These are phyloP conservation scores for Apiosordaria backusii DNA, from an alignment of 495 filamentous ascomycete species.

Conservation along the genomic window DNA sequence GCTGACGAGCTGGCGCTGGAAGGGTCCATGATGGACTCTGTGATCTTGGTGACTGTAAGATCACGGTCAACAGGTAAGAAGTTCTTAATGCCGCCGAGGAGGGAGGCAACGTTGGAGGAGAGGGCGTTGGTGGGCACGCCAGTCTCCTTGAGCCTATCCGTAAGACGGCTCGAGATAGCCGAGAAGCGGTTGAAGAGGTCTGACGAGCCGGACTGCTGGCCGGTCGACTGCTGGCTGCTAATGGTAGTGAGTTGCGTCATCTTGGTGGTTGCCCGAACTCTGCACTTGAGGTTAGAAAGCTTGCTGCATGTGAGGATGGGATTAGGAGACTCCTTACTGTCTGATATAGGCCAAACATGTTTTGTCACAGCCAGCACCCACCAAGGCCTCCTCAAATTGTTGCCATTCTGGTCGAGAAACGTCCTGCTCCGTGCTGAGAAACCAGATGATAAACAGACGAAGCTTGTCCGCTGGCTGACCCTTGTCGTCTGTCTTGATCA, in stretches of 20 bases:
- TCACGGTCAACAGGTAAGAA: constrained; percentile 95
- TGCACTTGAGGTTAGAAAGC: constrained; percentile 39
- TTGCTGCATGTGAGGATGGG: not conserved
- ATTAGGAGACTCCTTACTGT: constrained; percentile 51
- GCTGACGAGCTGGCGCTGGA: constrained; percentile 81
- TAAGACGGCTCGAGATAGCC: constrained; percentile 82
- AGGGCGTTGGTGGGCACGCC: constrained; percentile 60
- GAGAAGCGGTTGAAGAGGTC: constrained; percentile 87
- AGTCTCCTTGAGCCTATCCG: constrained; percentile 88
- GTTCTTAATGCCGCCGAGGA: constrained; percentile 98
- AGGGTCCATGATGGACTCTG: constrained; percentile 98
- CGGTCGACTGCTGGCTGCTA: constrained; percentile 58
- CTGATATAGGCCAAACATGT: constrained; percentile 80
- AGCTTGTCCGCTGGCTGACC: constrained; percentile 86
- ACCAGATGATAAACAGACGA: constrained; percentile 95
- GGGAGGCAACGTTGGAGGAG: constrained; percentile 78
- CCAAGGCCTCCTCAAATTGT: constrained; percentile 83
- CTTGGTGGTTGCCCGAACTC: constrained; percentile 90
- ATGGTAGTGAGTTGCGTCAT: constrained; percentile 97
- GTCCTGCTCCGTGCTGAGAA: constrained; percentile 90
- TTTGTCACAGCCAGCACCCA: constrained; percentile 66
- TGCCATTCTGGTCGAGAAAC: constrained; percentile 76
- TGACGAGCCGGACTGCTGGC: constrained; percentile 53
- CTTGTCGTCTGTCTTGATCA: constrained; percentile 76
- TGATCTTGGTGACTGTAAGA: constrained; percentile 94